These are phyloP conservation scores for Salix arbutifolia DNA, from an alignment of 345 rosid species.

Conservation along the genomic window DNA sequence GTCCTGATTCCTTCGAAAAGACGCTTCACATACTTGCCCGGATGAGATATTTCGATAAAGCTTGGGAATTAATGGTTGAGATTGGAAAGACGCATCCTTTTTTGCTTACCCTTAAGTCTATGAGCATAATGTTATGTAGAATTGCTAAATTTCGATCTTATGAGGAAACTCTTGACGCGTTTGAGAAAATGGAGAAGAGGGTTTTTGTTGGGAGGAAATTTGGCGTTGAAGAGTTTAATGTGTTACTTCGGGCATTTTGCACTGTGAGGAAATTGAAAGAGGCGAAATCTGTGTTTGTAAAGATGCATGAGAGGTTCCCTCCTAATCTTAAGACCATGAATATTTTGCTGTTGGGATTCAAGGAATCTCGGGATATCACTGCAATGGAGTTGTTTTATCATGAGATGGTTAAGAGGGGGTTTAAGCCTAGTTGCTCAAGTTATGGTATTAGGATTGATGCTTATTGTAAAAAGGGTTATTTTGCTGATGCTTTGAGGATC, in stretches of 20 bases:
- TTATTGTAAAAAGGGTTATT: slow-evolving; percentile 69
- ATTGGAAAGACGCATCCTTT: slow-evolving; percentile 36
- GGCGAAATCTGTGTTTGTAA: slow-evolving; percentile 62
- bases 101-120: slow-evolving; percentile 60
- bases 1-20: slow-evolving; percentile 66
- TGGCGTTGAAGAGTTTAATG: slow-evolving; percentile 69
- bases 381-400: slow-evolving; percentile 77
- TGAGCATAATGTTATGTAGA: slow-evolving; percentile 71
- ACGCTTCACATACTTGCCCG: slow-evolving; percentile 74
- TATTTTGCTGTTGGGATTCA: slow-evolving; percentile 71
- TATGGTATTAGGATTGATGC: slow-evolving; percentile 71
- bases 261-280: slow-evolving; percentile 71
- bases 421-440: slow-evolving; percentile 49
- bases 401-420: slow-evolving; percentile 72
- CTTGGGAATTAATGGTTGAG: slow-evolving; percentile 73
- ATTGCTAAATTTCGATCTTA: slow-evolving; percentile 60
- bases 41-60: slow-evolving; percentile 83
- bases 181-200: slow-evolving; percentile 54
- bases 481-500: slow-evolving; percentile 68
- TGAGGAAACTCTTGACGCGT: slow-evolving; percentile 69
- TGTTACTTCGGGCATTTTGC: slow-evolving; percentile 70
- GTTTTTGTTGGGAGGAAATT: slow-evolving; percentile 50
- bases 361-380: slow-evolving; percentile 68
- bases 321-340: slow-evolving; percentile 78
- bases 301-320: slow-evolving; percentile 48